Evolutionary conservation across 768 basidiomycete genomes (phyloP), one percentile per base, ranked within the genome.

Genomic region (Melanogaster broomeanus): DNA sequence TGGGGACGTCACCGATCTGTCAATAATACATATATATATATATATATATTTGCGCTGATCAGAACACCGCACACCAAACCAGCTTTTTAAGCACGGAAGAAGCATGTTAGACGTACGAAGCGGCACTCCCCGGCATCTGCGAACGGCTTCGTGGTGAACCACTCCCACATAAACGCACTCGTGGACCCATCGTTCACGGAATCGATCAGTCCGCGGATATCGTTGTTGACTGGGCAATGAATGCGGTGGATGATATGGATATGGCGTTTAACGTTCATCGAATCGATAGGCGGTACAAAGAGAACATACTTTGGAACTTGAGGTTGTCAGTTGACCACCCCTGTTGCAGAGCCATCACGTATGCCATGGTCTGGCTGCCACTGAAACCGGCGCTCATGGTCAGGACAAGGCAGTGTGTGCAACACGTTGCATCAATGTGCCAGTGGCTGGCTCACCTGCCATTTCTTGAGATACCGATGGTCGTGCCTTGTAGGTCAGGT

Each of bases 131-230:
- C 90, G 9, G 79, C 77, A 63, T 95, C 91, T 6, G 78, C 82
- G 60, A 83, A 93, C 4, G 94, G 85, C 60, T 88, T 88, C 34
- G 86, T 88, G 4, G 85, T 88, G 68, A 96, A 97, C 90, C 89
- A 92, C 67, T 93, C 92, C 91, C 92, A 93, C 86, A 95, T 89
- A 72, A 95, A 95, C 11, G 88, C 89, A 55, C 90, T 90, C 6
- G 93, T 93, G 12, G 87, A 81, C 0, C 87, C 90, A 45, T 90
- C 85, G 63, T 97, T 97, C 13, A 96, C 92, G 6, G 93, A 92
- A 56, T 85, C 74, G 53, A 95, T 82, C 27, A 98, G 75, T 10
- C 90, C 86, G 15, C 79, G 83, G 52, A 93, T 90, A 59, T 91
- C 84, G 56, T 89, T 83, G 62, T 90, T 90, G 33, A 91, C 90